Base-by-base conservation (phyloP, 148 eudicot species). In the Diospyros kaki region DNA sequence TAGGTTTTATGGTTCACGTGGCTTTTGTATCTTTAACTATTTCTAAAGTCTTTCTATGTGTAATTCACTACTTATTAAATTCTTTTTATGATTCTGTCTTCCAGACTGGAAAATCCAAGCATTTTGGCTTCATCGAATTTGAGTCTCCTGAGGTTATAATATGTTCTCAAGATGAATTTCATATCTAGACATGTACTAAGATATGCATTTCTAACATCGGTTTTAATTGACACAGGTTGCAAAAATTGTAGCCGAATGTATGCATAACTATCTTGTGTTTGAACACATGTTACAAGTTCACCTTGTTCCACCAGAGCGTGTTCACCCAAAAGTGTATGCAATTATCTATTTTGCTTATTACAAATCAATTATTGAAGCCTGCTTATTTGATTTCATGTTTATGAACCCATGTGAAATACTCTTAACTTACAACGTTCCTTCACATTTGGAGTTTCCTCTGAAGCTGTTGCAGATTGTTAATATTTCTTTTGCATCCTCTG, bases 81-180 rank as follows among this genome's bases (percentile, higher is more conserved):
- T 66, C 48, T 46, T 61, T 42, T 10, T 74, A 63, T 71, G 41
- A 40, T 52, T 17, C 38, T 83, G 63, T 58, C 83, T 80, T 68
- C 18, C 91, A 94, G 98, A 94, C 98, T 0, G 98, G 96, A 76
- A 90, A 92, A 73, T 89, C 97, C 51, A 92, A 90, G 96, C 97
- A 94, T 81, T 90, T 86, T 81, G 98, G 97, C 58, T 94, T 92
- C 85, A 82, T 94, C 52, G 91, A 94, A 78, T 94, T 94, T 59
- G 96, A 87, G 81, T 94, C 89, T 58, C 91, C 97, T 68, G 98
- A 92, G 98, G 97, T 94, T 45, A n/a, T 75, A n/a, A n/a, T n/a
- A n/a, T n/a, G n/a, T n/a, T n/a, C 59, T 60, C 7, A 50, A 54
- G 39, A 56, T 9, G 2, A 17, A 40, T 71, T 12, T 55, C 50